Conservation (phyloP, 495 filamentous ascomycete species). For the Aspergillus heteromorphus region DNA sequence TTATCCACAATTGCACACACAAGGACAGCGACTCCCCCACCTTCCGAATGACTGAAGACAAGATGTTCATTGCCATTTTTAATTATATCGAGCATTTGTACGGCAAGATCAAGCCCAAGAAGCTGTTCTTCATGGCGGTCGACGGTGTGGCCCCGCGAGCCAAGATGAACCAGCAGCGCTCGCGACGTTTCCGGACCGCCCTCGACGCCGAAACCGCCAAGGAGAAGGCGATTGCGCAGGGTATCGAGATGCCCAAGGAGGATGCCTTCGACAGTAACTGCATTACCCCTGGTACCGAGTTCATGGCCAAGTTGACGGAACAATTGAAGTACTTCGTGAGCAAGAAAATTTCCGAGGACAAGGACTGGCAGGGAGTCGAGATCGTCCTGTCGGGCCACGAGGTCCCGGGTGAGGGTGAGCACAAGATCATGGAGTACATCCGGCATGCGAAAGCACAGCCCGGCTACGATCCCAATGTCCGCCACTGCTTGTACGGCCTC, state of each 20-base stretch:
- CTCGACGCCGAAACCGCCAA: slow-evolving; percentile 82
- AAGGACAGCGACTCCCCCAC: slow-evolving; percentile 87
- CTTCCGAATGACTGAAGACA: slow-evolving; percentile 91
- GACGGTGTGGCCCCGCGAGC: slow-evolving; percentile 96
- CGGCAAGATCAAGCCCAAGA: slow-evolving; percentile 96
- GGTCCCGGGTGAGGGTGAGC: slow-evolving; percentile 97
- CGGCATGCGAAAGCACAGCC: slow-evolving; percentile 91
- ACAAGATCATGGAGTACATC: slow-evolving; percentile 99
- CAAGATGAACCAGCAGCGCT: slow-evolving; percentile 99
- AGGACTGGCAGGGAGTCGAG: slow-evolving; percentile 93
- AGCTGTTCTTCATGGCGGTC: slow-evolving; percentile 99
- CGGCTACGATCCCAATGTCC: slow-evolving; percentile 88
- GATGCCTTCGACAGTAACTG: slow-evolving; percentile 98
- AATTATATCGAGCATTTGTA: slow-evolving; percentile 99
- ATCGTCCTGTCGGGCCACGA: slow-evolving; percentile 97
- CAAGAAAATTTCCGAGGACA: slow-evolving; percentile 97
- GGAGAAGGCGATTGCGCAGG: slow-evolving; percentile 84
- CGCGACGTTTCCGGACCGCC: slow-evolving; percentile 91
- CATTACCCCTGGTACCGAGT: slow-evolving; percentile 96
- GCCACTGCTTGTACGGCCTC: slow-evolving; percentile 94
- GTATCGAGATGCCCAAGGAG: slow-evolving; percentile 88
- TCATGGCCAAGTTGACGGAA: slow-evolving; percentile 91
- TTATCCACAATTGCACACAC: slow-evolving; percentile 99
- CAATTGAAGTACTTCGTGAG: slow-evolving; percentile 98
- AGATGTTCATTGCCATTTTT: slow-evolving; percentile 99